phyloP scores from a whole-genome alignment of 1,284 basidiomycete genomes.

The Thecaphora frezii region DNA sequence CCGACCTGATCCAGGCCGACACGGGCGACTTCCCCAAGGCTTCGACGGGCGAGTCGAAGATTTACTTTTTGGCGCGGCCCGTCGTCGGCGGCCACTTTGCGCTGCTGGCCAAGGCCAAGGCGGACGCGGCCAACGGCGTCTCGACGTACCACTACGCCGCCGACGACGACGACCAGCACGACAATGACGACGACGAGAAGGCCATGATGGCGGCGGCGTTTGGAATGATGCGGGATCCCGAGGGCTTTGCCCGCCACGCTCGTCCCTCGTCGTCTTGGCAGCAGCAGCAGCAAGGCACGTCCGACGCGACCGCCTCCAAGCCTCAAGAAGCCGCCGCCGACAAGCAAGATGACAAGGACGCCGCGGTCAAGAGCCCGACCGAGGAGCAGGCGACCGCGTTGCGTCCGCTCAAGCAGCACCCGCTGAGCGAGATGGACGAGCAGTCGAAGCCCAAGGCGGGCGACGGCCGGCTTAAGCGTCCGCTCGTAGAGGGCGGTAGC shows the following conservation, averaged over 20 bases:
- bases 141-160: constrained; percentile 22
- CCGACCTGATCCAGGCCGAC: constrained; percentile 51
- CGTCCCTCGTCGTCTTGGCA: too few species aligned
- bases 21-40: constrained; percentile 44
- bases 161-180: constrained; percentile 20
- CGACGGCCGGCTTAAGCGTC: too few species aligned
- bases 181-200: constrained; percentile 1
- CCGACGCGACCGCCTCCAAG: too few species aligned
- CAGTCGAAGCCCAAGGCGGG: too few species aligned
- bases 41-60: constrained; percentile 40
- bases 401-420: too few species aligned
- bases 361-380: too few species aligned
- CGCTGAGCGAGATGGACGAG: too few species aligned
- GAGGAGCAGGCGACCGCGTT: too few species aligned
- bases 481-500: too few species aligned
- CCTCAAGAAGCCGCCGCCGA: too few species aligned
- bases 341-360: too few species aligned
- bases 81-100: constrained; percentile 59
- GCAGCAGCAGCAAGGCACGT: too few species aligned
- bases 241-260: neutral
- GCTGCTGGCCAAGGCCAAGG: constrained; percentile 55
- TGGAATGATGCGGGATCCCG: neutral
- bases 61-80: constrained; percentile 57
- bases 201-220: neutral
- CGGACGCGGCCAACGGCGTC: constrained; percentile 54